These are phyloP conservation scores for Paradendryphiella salina DNA, from an alignment of 2,329 filamentous ascomycete species.

Conservation along the genomic window DNA sequence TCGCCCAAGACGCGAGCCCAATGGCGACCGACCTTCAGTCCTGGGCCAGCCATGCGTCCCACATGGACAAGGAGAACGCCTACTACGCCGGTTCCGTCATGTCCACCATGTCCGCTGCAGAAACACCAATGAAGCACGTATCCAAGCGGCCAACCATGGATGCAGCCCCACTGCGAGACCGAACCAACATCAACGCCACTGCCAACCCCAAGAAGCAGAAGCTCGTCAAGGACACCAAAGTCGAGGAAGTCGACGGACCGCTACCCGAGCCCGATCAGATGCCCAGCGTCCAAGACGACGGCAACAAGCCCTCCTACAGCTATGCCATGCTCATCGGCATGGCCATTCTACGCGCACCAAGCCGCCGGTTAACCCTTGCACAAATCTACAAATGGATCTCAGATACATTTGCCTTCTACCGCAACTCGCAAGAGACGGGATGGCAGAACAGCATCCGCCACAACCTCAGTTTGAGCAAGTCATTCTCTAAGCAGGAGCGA, in stretches of 20 bases:
- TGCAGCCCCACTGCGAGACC: conserved; percentile 71
- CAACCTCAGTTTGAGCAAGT: conserved; percentile 95
- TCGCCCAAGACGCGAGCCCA: conserved; percentile 44
- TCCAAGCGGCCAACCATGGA: conserved; percentile 70
- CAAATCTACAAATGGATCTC: conserved; percentile 99
- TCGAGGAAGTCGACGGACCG: conserved; percentile 48
- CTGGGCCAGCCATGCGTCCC: conserved; percentile 53
- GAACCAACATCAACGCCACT: conserved; percentile 34
- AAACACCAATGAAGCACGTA: conserved; percentile 37
- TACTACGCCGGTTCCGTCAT: conserved; percentile 46
- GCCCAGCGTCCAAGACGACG: conserved; percentile 79
- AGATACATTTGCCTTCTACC: conserved; percentile 87
- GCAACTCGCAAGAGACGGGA: conserved; percentile 74
- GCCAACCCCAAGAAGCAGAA: conserved; percentile 62
- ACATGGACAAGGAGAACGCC: conserved; percentile 56
- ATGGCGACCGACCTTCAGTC: conserved; percentile 57
- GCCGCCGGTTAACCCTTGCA: conserved; percentile 80
- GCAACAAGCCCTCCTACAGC: conserved; percentile 84
- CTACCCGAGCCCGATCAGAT: conserved; percentile 78
- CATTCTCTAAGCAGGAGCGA: conserved; percentile 91
- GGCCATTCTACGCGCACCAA: conserved; percentile 87
- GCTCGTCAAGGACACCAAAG: conserved; percentile 54
- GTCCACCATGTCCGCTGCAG: conserved; percentile 28
- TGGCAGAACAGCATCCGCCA: conserved; percentile 99
- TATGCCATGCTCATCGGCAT: conserved; percentile 96